phyloP scores from a whole-genome alignment of 352 stramenopile genomes.

The Globisporangium canariense region DNA sequence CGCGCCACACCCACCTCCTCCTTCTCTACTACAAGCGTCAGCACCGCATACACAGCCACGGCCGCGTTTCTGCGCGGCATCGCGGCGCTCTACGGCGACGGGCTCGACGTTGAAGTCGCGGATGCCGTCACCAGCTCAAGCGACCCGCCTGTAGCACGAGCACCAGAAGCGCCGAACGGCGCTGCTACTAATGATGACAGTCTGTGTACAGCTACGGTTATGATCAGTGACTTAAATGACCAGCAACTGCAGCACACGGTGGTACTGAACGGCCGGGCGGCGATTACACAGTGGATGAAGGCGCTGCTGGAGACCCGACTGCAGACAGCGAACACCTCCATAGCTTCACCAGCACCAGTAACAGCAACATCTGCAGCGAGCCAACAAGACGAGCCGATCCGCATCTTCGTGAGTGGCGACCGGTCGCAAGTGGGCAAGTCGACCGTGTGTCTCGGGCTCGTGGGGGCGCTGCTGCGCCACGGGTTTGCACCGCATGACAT shows the following conservation, averaged over 20 bases:
- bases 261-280: slow-evolving; percentile 20
- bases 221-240: background rate
- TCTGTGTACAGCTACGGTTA: background rate
- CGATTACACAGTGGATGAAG: slow-evolving; percentile 34
- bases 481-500: slow-evolving; percentile 73
- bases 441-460: slow-evolving; percentile 92
- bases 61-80: slow-evolving; percentile 50
- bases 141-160: background rate
- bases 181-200: background rate
- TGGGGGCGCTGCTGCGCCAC: slow-evolving; percentile 85
- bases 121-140: background rate
- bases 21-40: background rate
- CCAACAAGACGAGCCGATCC: slow-evolving; percentile 23
- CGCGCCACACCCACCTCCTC: background rate
- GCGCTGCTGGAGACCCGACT: slow-evolving; percentile 32
- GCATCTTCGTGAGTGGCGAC: slow-evolving; percentile 75
- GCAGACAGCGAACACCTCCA: background rate
- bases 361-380: background rate
- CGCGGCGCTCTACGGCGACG: slow-evolving; percentile 48
- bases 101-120: slow-evolving; percentile 31
- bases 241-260: background rate
- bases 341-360: background rate
- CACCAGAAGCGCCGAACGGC: background rate
- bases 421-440: slow-evolving; percentile 95
- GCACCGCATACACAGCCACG: background rate